A percentile compares a stretch with the other conserved stretches of the same genome.
Evolutionary conservation across 2,329 filamentous ascomycete species (phyloP).

Genomic region (Penicillium sp.): DNA sequence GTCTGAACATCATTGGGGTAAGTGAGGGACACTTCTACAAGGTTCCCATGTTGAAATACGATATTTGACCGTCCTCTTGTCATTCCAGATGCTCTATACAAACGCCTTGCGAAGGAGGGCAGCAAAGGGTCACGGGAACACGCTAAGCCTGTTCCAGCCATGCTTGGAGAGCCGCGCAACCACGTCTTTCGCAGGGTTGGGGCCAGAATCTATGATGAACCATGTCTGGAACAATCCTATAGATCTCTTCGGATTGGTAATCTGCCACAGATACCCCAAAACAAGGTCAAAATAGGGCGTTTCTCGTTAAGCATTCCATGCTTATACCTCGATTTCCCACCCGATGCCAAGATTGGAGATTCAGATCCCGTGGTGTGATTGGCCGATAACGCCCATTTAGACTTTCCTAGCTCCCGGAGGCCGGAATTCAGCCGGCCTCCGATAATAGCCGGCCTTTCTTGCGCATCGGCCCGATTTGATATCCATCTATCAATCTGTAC

Average conservation of each 20-base stretch:
- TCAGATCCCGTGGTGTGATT: slow-evolving; percentile 21
- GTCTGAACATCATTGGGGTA: neutral
- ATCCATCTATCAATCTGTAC: neutral
- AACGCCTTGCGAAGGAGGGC: slow-evolving; percentile 30
- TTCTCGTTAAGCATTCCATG: slow-evolving; percentile 16
- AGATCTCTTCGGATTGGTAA: neutral
- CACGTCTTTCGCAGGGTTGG: neutral
- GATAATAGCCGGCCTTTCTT: slow-evolving; percentile 32
- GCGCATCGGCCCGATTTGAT: slow-evolving; percentile 10
- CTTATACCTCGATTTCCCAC: slow-evolving; percentile 25
- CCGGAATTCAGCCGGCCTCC: slow-evolving; percentile 48
- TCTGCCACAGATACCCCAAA: neutral
- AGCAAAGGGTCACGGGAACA: slow-evolving; percentile 32
- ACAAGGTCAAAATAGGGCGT: neutral
- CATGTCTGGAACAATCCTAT: neutral
- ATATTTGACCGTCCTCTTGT: slow-evolving; percentile 14
- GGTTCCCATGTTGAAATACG: neutral
- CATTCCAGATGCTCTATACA: slow-evolving; percentile 31
- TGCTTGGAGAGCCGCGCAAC: neutral
- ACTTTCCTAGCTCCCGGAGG: slow-evolving; percentile 37
- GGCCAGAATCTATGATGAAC: neutral
- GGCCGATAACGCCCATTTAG: slow-evolving; percentile 23
- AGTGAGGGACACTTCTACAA: neutral
- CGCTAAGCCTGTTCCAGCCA: slow-evolving; percentile 29
- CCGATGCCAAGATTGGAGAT: slow-evolving; percentile 23